Percentiles rank a stretch among this genome's conserved stretches.
These are phyloP conservation scores for Wilcoxina mikolae DNA, from an alignment of 495 filamentous ascomycete species.

Conservation along the genomic window DNA sequence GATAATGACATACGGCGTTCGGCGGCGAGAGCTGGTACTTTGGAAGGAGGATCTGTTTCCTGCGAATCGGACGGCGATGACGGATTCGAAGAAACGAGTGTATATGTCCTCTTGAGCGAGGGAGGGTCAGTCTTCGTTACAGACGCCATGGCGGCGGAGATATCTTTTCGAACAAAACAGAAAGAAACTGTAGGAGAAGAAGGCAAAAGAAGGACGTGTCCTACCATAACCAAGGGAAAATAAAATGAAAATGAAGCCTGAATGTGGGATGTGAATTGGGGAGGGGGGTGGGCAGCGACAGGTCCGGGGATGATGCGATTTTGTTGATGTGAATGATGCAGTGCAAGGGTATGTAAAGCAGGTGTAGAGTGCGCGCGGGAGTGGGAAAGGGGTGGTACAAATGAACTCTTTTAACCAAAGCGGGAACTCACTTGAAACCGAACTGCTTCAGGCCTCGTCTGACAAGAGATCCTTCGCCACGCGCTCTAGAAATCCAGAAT, in stretches of 20 bases:
- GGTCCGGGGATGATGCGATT: neutral
- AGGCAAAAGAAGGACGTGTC: constrained; percentile 17
- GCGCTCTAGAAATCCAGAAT: neutral
- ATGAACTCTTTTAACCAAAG: constrained; percentile 23
- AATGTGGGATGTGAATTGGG: constrained; percentile 16
- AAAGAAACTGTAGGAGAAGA: constrained; percentile 17
- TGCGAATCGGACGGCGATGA: constrained; percentile 23
- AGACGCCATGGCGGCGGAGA: constrained; percentile 16
- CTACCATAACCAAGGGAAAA: constrained; percentile 20
- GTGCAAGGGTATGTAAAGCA: neutral
- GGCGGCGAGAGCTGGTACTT: constrained; percentile 6
- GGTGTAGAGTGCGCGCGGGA: neutral
- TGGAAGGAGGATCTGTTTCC: constrained; percentile 17
- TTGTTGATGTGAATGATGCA: neutral
- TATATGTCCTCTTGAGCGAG: constrained; percentile 26
- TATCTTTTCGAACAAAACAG: constrained; percentile 12
- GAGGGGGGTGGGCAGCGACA: constrained; percentile 14
- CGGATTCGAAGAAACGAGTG: constrained; percentile 26
- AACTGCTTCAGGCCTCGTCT: constrained; percentile 4
- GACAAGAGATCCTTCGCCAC: constrained; percentile 3
- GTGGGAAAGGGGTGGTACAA: constrained; percentile 27
- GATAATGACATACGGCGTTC: constrained; percentile 27
- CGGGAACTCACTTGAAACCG: neutral
- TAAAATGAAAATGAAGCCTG: constrained; percentile 12
- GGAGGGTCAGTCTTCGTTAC: constrained; percentile 21